Percentiles rank a stretch among this genome's conserved stretches.
Conservation (phyloP, 129 eudicot genomes). For the Helichrysum umbraculigerum region DNA sequence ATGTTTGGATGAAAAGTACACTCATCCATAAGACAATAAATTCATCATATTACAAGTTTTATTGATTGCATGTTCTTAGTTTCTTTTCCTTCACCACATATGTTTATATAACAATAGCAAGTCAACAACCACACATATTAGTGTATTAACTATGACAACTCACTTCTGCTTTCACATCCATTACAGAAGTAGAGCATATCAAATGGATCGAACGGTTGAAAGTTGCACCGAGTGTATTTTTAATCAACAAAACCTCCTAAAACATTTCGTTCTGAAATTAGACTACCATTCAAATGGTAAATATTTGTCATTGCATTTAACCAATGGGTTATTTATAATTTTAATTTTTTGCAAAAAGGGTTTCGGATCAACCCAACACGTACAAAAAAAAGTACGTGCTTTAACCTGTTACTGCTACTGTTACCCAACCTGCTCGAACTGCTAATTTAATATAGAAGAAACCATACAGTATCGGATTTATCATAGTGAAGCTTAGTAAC, state of each 20-base stretch:
- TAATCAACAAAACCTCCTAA: background rate
- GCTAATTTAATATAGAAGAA: background rate
- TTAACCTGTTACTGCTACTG: background rate
- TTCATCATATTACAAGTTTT: too few relatives aligned
- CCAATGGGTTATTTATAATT: too few relatives aligned
- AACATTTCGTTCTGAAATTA: background rate
- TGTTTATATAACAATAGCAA: too few relatives aligned
- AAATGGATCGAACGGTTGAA: background rate
- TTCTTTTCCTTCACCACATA: too few relatives aligned
- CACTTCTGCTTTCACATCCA: too few relatives aligned
- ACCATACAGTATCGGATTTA: conserved; percentile 12
- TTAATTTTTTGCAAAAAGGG: background rate
- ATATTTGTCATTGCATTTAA: background rate
- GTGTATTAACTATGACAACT: too few relatives aligned
- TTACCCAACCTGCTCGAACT: background rate
- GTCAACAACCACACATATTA: too few relatives aligned
- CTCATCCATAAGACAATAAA: too few relatives aligned
- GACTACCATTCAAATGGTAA: background rate
- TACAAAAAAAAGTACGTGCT: background rate
- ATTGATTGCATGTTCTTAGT: too few relatives aligned
- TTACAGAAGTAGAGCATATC: background rate
- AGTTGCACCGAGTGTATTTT: background rate
- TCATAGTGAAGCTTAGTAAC: conserved; percentile 22
- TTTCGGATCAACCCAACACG: background rate
- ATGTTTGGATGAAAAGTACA: too few relatives aligned